Percentiles rank a stretch among this genome's conserved stretches.
phyloP scores from a whole-genome alignment of 176 grass and related monocot genomes.

The Carex pumila region DNA sequence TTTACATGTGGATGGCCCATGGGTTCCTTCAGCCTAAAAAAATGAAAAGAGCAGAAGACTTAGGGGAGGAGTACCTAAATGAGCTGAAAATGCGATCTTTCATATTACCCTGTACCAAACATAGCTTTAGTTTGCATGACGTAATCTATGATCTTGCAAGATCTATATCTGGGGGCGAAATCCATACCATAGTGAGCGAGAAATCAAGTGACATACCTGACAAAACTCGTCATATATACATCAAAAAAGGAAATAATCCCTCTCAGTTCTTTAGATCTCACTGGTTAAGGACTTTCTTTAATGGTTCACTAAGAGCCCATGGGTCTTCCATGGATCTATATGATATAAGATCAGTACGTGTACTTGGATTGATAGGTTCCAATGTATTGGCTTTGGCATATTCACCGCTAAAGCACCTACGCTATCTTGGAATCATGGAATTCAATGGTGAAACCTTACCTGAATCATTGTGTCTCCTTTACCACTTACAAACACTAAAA shows the following conservation, averaged over 20 bases:
- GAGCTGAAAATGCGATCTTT: slow-evolving; percentile 1
- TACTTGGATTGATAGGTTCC: slow-evolving; percentile 2
- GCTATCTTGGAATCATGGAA: slow-evolving; percentile 5
- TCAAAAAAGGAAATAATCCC: not conserved
- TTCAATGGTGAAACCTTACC: not conserved
- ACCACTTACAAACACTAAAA: not conserved
- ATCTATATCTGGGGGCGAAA: not conserved
- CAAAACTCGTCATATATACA: not conserved
- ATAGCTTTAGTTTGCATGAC: slow-evolving; percentile 11
- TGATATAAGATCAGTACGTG: not conserved
- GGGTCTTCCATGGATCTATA: not conserved
- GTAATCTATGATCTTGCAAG: slow-evolving; percentile 21
- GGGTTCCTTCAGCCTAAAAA: not conserved
- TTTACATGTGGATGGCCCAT: slow-evolving; percentile 20
- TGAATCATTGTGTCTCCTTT: not conserved
- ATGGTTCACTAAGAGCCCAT: not conserved
- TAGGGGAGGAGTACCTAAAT: slow-evolving; percentile 9
- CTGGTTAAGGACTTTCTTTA: not conserved
- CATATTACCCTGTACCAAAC: not conserved
- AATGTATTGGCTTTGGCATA: not conserved
- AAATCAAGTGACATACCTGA: not conserved
- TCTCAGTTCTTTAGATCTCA: not conserved
- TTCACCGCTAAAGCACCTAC: not conserved
- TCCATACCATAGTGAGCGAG: not conserved
- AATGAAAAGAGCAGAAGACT: not conserved